Percentiles rank a stretch among this genome's conserved stretches.
These are phyloP conservation scores for Kwoniella bestiolae DNA, from an alignment of 768 basidiomycete genomes.

Conservation along the genomic window DNA sequence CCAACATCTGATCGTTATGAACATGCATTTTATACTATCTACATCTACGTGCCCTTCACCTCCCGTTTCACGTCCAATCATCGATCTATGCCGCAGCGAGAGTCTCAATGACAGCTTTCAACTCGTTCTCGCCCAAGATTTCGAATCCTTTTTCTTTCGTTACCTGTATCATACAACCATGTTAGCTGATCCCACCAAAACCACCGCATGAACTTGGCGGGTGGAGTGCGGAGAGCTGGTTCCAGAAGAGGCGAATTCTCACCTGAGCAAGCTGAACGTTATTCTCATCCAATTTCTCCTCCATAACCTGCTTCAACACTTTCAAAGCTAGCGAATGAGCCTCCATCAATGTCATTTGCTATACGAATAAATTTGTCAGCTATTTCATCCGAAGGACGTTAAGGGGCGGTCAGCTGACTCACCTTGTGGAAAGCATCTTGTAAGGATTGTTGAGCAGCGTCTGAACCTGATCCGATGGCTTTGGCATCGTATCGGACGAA, in stretches of 20 bases:
- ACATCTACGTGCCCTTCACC: background rate
- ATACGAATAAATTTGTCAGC: slow-evolving; percentile 14
- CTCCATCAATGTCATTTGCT: slow-evolving; percentile 91
- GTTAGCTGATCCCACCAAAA: too few relatives aligned
- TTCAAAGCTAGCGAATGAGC: slow-evolving; percentile 83
- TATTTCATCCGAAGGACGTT: slow-evolving; percentile 1
- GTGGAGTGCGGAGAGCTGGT: background rate
- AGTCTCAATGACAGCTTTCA: slow-evolving; percentile 82
- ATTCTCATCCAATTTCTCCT: slow-evolving; percentile 98
- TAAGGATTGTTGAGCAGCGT: slow-evolving; percentile 94
- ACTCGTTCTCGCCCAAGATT: slow-evolving; percentile 76
- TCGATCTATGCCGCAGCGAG: slow-evolving; percentile 57
- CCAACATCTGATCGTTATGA: slow-evolving; percentile 11
- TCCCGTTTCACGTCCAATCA: background rate
- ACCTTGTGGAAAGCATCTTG: slow-evolving; percentile 98
- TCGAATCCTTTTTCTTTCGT: slow-evolving; percentile 81
- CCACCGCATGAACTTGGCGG: background rate
- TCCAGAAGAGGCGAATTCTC: too few relatives aligned
- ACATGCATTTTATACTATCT: slow-evolving; percentile 25
- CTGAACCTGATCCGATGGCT: slow-evolving; percentile 96
- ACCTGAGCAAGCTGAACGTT: slow-evolving; percentile 97
- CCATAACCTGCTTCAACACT: slow-evolving; percentile 99
- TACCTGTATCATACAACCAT: slow-evolving; percentile 64
- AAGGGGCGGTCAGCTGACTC: slow-evolving; percentile 29
- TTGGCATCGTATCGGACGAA: slow-evolving; percentile 97